These are phyloP conservation scores for Ocimum tenuiflorum DNA, from an alignment of 257 asterid species.

Conservation along the genomic window DNA sequence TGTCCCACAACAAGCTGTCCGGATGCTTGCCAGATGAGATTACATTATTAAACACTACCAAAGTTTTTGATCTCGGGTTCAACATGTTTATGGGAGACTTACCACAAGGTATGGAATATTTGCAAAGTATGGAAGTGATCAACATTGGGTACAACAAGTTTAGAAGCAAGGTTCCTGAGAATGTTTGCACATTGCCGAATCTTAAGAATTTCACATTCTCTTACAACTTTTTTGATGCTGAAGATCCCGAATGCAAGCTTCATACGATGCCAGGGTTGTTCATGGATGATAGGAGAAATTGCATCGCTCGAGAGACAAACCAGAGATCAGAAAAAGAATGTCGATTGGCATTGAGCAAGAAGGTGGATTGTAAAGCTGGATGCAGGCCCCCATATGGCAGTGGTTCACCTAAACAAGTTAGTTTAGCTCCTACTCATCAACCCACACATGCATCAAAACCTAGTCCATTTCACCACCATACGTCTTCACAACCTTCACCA, in stretches of 20 bases:
- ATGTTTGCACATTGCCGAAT: constrained; percentile 45
- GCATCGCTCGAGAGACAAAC: constrained; percentile 30
- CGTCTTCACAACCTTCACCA: not conserved
- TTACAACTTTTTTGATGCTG: constrained; percentile 43
- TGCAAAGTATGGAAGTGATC: constrained; percentile 37
- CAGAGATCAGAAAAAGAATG: constrained; percentile 53
- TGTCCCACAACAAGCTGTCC: constrained; percentile 39
- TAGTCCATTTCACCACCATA: not conserved
- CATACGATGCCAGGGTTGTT: constrained; percentile 16
- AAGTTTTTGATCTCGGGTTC: constrained; percentile 44
- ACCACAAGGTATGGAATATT: constrained; percentile 40
- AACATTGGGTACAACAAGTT: constrained; percentile 39
- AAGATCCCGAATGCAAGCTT: constrained; percentile 19
- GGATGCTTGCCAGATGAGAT: constrained; percentile 81
- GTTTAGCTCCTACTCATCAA: constrained; percentile 1
- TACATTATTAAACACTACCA: constrained; percentile 32
- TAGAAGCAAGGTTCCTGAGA: constrained; percentile 49
- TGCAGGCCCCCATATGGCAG: constrained; percentile 27
- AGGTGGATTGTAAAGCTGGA: constrained; percentile 41
- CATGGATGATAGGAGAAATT: constrained; percentile 41
- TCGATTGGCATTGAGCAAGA: constrained; percentile 25
- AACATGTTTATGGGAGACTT: constrained; percentile 53
- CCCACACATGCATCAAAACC: not conserved
- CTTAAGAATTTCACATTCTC: constrained; percentile 39
- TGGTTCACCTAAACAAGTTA: not conserved